Conservation (phyloP, 805 yeast genomes). For the Metschnikowia kunwiensis region DNA sequence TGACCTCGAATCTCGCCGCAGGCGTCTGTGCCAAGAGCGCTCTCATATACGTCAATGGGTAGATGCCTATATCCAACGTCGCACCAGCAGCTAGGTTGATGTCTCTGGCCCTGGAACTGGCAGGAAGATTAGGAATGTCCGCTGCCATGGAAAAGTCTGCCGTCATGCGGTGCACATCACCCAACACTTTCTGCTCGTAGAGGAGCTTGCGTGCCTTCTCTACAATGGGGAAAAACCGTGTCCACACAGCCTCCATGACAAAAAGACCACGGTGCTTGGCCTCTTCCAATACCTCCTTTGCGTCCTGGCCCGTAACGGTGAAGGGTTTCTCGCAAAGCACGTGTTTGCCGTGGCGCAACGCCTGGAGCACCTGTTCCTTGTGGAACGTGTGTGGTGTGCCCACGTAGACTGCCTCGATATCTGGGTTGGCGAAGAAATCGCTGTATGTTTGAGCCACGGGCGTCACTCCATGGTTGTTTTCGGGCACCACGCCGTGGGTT, state of each 20-base stretch:
- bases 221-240: slow-evolving; percentile 50
- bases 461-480: slow-evolving; percentile 25
- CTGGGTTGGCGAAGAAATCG: slow-evolving; percentile 41
- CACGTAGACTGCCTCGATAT: slow-evolving; percentile 49
- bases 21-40: slow-evolving; percentile 35
- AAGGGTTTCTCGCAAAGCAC: slow-evolving; percentile 57
- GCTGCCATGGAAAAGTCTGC: slow-evolving; percentile 40
- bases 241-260: slow-evolving; percentile 62
- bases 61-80: slow-evolving; percentile 53
- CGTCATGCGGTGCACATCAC: slow-evolving; percentile 43
- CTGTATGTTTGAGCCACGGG: slow-evolving; percentile 35
- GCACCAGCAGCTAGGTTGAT: slow-evolving; percentile 55
- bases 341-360: slow-evolving; percentile 45
- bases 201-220: slow-evolving; percentile 33
- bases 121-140: slow-evolving; percentile 30
- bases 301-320: slow-evolving; percentile 46
- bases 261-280: slow-evolving; percentile 45
- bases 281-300: slow-evolving; percentile 37
- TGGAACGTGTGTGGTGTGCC: slow-evolving; percentile 56
- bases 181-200: slow-evolving; percentile 42
- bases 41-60: slow-evolving; percentile 46
- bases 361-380: slow-evolving; percentile 41
- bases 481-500: slow-evolving; percentile 15
- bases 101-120: slow-evolving; percentile 35
- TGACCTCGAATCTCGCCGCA: slow-evolving; percentile 22